These are phyloP conservation scores for Aspergillus sclerotialis DNA, from an alignment of 2,329 filamentous ascomycete species.

Conservation along the genomic window DNA sequence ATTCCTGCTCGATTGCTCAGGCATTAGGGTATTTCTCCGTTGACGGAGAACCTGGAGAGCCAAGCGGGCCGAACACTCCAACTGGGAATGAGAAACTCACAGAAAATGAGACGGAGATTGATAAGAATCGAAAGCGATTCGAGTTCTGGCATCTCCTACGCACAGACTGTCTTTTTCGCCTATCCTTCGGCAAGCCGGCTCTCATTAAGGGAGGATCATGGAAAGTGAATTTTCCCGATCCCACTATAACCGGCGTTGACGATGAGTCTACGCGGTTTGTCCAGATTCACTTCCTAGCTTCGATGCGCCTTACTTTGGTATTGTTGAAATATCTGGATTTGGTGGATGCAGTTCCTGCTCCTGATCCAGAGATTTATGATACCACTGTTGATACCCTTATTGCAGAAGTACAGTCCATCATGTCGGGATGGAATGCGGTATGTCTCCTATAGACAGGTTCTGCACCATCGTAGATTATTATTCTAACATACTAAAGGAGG, in stretches of 20 bases:
- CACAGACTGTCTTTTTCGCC: constrained; percentile 11
- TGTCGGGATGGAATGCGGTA: constrained; percentile 11
- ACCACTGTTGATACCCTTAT: constrained; percentile 5
- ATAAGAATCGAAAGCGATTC: constrained; percentile 12
- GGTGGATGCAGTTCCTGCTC: background rate
- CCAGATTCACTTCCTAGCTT: constrained; percentile 13
- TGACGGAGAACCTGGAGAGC: constrained; percentile 3
- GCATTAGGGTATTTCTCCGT: constrained; percentile 11
- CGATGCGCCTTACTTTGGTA: constrained; percentile 10
- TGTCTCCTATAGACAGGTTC: background rate
- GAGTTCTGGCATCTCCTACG: constrained; percentile 16
- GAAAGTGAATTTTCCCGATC: constrained; percentile 13
- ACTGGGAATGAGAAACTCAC: background rate
- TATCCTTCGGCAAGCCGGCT: constrained; percentile 11
- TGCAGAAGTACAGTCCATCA: constrained; percentile 8
- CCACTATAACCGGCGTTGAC: constrained; percentile 10
- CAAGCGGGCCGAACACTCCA: too few relatives aligned
- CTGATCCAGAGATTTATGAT: constrained; percentile 3
- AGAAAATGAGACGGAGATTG: constrained; percentile 1
- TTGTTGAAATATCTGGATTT: constrained; percentile 9
- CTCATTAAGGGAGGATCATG: constrained; percentile 10
- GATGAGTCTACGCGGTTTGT: constrained; percentile 9
- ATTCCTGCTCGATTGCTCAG: constrained; percentile 6
- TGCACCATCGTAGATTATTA: background rate
- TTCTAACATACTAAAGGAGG: constrained; percentile 6